These are phyloP conservation scores for Periconia sp. DNA, from an alignment of 2,329 filamentous ascomycete genomes.

Conservation along the genomic window DNA sequence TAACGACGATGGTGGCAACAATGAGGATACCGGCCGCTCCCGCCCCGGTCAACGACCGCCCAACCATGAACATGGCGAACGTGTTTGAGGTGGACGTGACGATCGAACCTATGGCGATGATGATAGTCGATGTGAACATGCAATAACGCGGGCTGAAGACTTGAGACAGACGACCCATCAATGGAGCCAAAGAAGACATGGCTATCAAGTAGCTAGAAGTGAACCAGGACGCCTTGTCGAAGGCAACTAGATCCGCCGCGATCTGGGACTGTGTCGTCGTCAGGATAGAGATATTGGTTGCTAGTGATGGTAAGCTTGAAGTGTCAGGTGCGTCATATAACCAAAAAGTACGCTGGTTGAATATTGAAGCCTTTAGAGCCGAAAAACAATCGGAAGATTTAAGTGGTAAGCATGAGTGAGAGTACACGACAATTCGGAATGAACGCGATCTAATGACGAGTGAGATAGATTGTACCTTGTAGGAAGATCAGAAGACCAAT, in stretches of 20 bases:
- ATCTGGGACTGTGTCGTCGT: constrained; percentile 81
- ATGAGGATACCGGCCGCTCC: constrained; percentile 77
- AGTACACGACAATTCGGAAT: constrained; percentile 42
- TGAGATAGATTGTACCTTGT: constrained; percentile 53
- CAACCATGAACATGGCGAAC: constrained; percentile 70
- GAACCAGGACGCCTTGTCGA: constrained; percentile 78
- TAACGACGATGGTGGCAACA: constrained; percentile 74
- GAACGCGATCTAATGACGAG: background rate
- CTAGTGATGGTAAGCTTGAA: constrained; percentile 38
- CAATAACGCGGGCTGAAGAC: constrained; percentile 74
- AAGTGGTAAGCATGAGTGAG: background rate
- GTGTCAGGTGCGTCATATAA: too few species aligned
- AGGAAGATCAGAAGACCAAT: constrained; percentile 66
- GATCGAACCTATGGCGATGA: constrained; percentile 67
- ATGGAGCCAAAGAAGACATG: constrained; percentile 65
- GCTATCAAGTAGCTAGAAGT: constrained; percentile 72
- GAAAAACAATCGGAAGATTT: background rate
- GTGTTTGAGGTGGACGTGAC: constrained; percentile 67
- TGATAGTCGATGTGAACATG: constrained; percentile 65
- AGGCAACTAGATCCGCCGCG: constrained; percentile 75
- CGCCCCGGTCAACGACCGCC: constrained; percentile 70
- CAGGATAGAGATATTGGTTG: constrained; percentile 78
- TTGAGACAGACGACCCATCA: constrained; percentile 74
- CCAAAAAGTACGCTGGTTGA: background rate
- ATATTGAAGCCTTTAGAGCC: background rate